Evolutionary conservation across 768 basidiomycete species (phyloP).

Genomic region (Asterophora lycoperdoides): DNA sequence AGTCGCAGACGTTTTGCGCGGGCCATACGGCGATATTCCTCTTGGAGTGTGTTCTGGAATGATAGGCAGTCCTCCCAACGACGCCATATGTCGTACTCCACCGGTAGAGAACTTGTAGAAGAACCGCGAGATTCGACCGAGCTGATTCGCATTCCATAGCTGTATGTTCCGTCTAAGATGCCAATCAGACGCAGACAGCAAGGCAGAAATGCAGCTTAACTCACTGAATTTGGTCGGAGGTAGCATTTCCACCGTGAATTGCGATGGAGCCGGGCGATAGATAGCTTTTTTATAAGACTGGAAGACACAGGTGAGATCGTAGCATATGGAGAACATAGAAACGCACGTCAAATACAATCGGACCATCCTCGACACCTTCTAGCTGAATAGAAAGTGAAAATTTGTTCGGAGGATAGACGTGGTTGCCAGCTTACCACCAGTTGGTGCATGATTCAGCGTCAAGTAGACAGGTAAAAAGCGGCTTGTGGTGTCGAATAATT

Average conservation of each 20-base stretch:
- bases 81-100: constrained; percentile 72
- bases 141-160: constrained; percentile 60
- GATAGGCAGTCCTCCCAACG: constrained; percentile 80
- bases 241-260: constrained; percentile 58
- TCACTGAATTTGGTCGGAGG: constrained; percentile 55
- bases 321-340: not conserved
- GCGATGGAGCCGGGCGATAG: constrained; percentile 50
- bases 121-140: constrained; percentile 34
- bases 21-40: constrained; percentile 59
- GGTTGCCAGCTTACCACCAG: constrained; percentile 1
- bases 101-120: constrained; percentile 29
- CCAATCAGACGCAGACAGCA: constrained; percentile 4
- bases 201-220: constrained; percentile 4
- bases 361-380: constrained; percentile 10
- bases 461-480: not conserved
- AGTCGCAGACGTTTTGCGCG: constrained; percentile 66
- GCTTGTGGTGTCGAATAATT: not conserved
- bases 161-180: constrained; percentile 44
- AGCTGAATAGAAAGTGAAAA: constrained; percentile 5
- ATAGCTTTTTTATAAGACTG: constrained; percentile 63
- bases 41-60: constrained; percentile 68
- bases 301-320: not conserved
- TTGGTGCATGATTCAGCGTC: constrained; percentile 5
- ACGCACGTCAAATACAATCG: constrained; percentile 11
- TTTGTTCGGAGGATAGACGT: not conserved